Percentiles rank a stretch among this genome's conserved stretches.
These are phyloP conservation scores for Carex sylvatica DNA, from an alignment of 202 grass and related monocot species.

Conservation along the genomic window DNA sequence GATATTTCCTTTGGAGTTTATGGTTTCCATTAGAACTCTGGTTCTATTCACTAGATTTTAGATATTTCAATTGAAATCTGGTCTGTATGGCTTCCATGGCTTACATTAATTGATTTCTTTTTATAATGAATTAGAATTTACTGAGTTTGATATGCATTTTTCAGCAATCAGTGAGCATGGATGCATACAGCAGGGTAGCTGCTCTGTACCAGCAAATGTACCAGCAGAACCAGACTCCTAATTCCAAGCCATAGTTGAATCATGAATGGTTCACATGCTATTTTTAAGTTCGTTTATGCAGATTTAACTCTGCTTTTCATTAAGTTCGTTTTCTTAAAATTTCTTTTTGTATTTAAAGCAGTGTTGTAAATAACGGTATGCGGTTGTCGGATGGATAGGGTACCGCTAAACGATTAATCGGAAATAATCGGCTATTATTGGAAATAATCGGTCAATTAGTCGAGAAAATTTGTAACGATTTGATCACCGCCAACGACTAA, in stretches of 20 bases:
- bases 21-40: background rate
- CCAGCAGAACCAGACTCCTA: constrained; percentile 39
- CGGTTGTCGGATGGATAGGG: no score
- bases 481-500: no score
- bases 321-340: background rate
- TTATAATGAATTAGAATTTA: background rate
- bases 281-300: background rate
- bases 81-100: background rate
- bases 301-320: background rate
- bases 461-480: no score
- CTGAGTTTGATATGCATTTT: constrained; percentile 13
- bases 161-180: constrained; percentile 49
- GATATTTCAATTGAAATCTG: background rate
- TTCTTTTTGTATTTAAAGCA: no score
- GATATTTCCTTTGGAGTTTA: background rate
- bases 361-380: no score
- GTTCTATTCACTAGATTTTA: background rate
- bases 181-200: constrained; percentile 68
- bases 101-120: background rate
- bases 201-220: constrained; percentile 52
- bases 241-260: constrained; percentile 38
- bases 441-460: no score
- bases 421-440: no score
- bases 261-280: background rate
- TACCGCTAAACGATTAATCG: no score